Conservation (phyloP, 2,329 filamentous ascomycete species). For the Fusarium bactridioides region DNA sequence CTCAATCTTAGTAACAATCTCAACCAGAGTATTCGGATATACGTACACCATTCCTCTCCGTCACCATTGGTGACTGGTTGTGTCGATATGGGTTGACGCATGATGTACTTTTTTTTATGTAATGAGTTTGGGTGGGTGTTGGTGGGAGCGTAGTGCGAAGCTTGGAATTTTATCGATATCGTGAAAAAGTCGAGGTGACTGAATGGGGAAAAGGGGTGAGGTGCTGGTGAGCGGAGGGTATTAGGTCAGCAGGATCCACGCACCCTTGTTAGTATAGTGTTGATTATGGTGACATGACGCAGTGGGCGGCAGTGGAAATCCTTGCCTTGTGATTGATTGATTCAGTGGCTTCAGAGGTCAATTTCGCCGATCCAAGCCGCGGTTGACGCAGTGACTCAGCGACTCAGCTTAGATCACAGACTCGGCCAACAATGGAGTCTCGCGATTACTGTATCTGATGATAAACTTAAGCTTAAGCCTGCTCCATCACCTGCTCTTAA, state of each 20-base stretch:
- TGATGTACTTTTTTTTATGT: background rate
- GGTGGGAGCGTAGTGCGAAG: background rate
- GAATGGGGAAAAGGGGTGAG: conserved; percentile 26
- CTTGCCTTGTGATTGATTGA: background rate
- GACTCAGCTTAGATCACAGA: background rate
- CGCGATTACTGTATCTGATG: background rate
- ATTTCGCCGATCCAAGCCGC: background rate
- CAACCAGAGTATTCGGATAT: background rate
- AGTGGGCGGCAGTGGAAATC: background rate
- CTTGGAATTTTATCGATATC: conserved; percentile 7
- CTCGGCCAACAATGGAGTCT: background rate
- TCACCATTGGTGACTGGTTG: conserved; percentile 2
- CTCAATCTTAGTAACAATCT: background rate
- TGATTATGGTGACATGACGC: background rate
- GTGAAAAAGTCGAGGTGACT: conserved; percentile 8
- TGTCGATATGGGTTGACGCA: conserved; percentile 14
- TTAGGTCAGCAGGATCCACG: conserved; percentile 25
- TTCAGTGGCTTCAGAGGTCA: background rate
- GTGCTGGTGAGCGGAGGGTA: background rate
- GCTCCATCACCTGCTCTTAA: background rate
- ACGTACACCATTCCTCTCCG: conserved; percentile 31
- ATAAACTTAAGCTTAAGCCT: background rate
- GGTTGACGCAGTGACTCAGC: background rate
- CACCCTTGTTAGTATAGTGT: background rate
- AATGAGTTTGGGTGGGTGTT: background rate